A percentile compares a stretch with the other conserved stretches of the same genome.
Conservation (phyloP, 140 eudicot species). For the Anethum foeniculum region DNA sequence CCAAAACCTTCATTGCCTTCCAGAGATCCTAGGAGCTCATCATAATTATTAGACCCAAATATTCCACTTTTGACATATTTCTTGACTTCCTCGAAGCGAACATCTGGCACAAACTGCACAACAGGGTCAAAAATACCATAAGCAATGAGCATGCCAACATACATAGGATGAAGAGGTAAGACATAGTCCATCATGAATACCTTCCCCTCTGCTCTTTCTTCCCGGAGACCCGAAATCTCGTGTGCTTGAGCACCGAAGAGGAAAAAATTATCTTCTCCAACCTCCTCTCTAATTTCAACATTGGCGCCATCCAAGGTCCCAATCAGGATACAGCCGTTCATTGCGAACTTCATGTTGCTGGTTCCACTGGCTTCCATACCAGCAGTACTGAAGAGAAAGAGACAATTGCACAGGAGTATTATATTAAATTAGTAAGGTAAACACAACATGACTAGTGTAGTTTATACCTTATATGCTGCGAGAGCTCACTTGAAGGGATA, state of each 20-base stretch:
- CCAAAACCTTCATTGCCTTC: conserved; percentile 96
- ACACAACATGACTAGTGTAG: background rate
- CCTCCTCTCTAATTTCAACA: conserved; percentile 88
- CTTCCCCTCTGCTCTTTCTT: conserved; percentile 90
- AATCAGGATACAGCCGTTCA: conserved; percentile 91
- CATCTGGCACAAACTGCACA: conserved; percentile 75
- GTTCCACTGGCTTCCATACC: conserved; percentile 99
- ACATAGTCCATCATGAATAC: conserved; percentile 22
- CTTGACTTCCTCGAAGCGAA: conserved; percentile 79
- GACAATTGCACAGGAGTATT: background rate
- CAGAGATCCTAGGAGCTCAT: conserved; percentile 69
- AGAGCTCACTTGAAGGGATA: conserved; percentile 93
- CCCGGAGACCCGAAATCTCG: conserved; percentile 55
- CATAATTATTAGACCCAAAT: conserved; percentile 58
- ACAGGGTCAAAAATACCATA: background rate
- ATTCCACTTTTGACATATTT: conserved; percentile 69
- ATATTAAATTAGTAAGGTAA: background rate
- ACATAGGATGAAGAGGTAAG: background rate
- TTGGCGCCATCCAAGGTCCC: conserved; percentile 97
- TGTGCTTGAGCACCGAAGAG: conserved; percentile 84
- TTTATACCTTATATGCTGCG: conserved; percentile 86
- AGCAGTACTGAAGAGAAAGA: conserved; percentile 51
- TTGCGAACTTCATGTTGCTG: conserved; percentile 94
- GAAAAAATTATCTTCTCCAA: conserved; percentile 80
- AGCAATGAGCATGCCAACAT: background rate